These are phyloP conservation scores for Pythium biforme DNA, from an alignment of 352 stramenopile species.

Conservation along the genomic window DNA sequence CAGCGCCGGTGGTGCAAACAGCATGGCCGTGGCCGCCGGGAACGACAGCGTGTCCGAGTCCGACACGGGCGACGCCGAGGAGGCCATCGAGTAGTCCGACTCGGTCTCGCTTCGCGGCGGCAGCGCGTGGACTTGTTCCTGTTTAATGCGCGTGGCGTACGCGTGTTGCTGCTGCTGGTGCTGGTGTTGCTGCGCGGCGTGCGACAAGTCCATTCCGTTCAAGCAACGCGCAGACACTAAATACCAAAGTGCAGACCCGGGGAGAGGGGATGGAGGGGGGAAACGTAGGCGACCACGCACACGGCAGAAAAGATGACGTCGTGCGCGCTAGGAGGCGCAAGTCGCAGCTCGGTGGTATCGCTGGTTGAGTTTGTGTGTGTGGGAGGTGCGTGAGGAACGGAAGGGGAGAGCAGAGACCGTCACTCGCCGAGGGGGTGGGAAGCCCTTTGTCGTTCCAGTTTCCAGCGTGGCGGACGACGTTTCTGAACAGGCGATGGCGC, in stretches of 20 bases:
- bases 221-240: not conserved
- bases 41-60: constrained; percentile 15
- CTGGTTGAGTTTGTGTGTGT: too few species aligned
- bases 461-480: not conserved
- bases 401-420: not conserved
- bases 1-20: not conserved
- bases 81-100: constrained; percentile 14
- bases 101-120: not conserved
- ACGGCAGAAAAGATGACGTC: not conserved
- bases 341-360: too few species aligned
- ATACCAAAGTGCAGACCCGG: not conserved
- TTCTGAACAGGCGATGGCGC: too few species aligned
- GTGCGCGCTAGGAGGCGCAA: not conserved
- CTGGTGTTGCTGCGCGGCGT: not conserved
- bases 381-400: not conserved
- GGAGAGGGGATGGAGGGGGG: not conserved
- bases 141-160: not conserved
- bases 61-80: constrained; percentile 12
- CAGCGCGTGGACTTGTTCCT: not conserved
- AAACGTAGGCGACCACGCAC: not conserved
- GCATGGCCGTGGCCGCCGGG: constrained; percentile 5
- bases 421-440: not conserved
- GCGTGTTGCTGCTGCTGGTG: not conserved
- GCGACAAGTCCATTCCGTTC: not conserved
- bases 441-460: not conserved